Evolutionary conservation across 441 rosid species (phyloP), one percentile per base, ranked within the genome.

Genomic region (Populus hybrid): DNA sequence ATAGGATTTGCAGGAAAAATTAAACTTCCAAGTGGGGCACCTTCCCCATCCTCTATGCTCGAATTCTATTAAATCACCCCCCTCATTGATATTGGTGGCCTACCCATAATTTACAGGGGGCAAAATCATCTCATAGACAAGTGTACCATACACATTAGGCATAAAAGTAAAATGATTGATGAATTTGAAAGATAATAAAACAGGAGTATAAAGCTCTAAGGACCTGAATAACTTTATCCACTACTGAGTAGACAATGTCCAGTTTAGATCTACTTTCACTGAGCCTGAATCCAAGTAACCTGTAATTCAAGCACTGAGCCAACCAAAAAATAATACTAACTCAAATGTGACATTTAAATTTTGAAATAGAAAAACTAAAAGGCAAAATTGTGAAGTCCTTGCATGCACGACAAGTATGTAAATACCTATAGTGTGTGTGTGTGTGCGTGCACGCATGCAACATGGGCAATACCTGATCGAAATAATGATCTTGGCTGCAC

Each of bases 251-350:
- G 70, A 85, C 78, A 77, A 69, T 78, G 80, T 84, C 85, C 75
- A 75, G 42, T 50, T 79, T 81, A 72, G 82, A 83, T 74, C 77
- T 80, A 77, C 82, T 81, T 87, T 95, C 99, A 79, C 81, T 87
- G 68, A 95, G 85, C 83, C 88, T 87, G 75, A 82, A 89, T 77
- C 99, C 99, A 87, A 95, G 94, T 84, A 95, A 85, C 87, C 93
- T 93, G 88, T 89, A 92, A 86, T 93, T 93, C 82, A 90, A 86
- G 76, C 81, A 84, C 98, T 93, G 89, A 73, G 66, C 61, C 75
- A 76, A 36, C 73, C 69, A 81, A 77, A 68, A 67, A 59, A 59
- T 16, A 59, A 20, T 40, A 81, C 64, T 28, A 65, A 61, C 30
- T 81, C 83, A 82, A 71, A 59, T 69, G 26, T 61, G 63, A 57